Base-by-base conservation (phyloP, 2,329 filamentous ascomycete genomes). In the Magnaporthiopsis incrustans region DNA sequence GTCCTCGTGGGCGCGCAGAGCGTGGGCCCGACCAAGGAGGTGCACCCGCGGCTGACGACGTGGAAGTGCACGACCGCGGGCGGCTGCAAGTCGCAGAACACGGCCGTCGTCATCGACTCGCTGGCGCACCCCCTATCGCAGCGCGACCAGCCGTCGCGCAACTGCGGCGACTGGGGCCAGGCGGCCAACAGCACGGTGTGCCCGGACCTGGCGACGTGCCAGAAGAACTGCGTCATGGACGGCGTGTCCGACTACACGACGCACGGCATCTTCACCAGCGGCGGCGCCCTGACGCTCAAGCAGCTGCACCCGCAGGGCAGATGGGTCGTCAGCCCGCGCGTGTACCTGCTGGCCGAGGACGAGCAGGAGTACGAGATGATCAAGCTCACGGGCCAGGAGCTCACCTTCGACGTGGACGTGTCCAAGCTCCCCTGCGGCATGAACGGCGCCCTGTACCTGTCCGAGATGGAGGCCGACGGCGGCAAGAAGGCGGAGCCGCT, bases 321-420 rank as follows among this genome's bases (percentile, higher is more conserved):
- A 6, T 38, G 38, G 26, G 64, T 60, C 59, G 68, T 69, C 33
- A 69, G 66, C 62, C 71, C 82, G 18, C 79, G 85, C 64, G 71
- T 85, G 44, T 88, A 86, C 71, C 77, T 88, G 62, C 78, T 88
- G 71, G 78, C 79, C 66, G 73, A 65, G 67, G 76, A 80, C 65
- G 81, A 82, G 61, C 76, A 75, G 65, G 80, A 79, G 63, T 88
- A 88, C 72, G 74, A 86, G 73, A 77, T 81, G 67, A 80, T 87
- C 73, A 78, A 83, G 67, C 76, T 87, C 62, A 77, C 81, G 64
- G 82, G 82, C 73, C 76, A 82, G 69, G 85, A 88, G 71, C 81
- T 89, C 70, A 82, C 82, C 25, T 86, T 88, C 66, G 84, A 87
- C 64, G 84, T 87, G 22, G 85, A 88, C 71, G 78, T 85, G 57